Evolutionary conservation across 1,139 yeast genomes (phyloP), one percentile per base, ranked within the genome.

Genomic region (Suhomyces guaymorum): DNA sequence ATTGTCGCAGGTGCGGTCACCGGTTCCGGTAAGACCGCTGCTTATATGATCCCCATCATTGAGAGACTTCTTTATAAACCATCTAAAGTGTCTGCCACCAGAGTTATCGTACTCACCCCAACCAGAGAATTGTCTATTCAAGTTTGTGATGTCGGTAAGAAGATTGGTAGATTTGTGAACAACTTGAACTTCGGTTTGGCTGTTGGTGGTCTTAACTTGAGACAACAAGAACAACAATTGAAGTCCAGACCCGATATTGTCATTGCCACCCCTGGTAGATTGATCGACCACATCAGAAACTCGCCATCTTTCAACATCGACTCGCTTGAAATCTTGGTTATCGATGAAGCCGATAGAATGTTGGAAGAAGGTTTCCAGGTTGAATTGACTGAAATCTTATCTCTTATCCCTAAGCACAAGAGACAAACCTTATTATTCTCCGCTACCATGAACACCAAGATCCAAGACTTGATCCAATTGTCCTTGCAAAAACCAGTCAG

Each of bases 1-100:
- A 79, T 92, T 35, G 96, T 92, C 48, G 99, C 98, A n/a, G 97
- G 97, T 68, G 98, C 98, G 23, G 96, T 87, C 17, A 92, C 99
- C 3, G 99, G 99, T 67, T 89, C 97, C 22, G 99, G 99, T 77
- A 92, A 92, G 59, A 94, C 99, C 13, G 98, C 97, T 5, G 98
- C 98, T 2, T 92, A 88, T 55, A 81, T 92, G 82, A 85, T 92
- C 38, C 99, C 98, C 12, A 87, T 92, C 25, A 78, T 94, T 42
- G 98, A 94, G 64, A 80, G 98, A 68, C 70, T 92, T 30, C 66
- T 92, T 21, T 92, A 83, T 61, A 85, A 94, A 51, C 97, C 97
- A 7, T 73, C 87, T 34, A 86, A 85, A 52, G 67, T 84, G 7
- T 82, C 96, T 2, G 78, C 95, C 3, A 89, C 97, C 2, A 75